Conservation (phyloP, 2,329 filamentous ascomycete genomes). For the Cladophialophora bantiana region DNA sequence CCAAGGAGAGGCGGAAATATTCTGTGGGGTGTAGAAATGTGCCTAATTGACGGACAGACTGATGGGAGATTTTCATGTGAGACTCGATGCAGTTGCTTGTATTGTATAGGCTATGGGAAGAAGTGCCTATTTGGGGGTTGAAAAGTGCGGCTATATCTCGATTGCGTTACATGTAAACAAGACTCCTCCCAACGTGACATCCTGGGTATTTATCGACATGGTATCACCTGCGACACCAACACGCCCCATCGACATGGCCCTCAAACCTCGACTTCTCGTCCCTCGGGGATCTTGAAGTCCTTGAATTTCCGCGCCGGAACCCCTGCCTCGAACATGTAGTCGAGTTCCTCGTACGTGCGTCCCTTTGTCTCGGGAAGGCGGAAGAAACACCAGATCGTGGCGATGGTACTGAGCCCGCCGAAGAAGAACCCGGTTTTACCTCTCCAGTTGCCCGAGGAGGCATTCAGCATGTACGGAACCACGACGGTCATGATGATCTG, state of each 20-base stretch:
- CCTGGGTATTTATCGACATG: not conserved
- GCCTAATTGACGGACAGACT: not conserved
- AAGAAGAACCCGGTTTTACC: conserved; percentile 62
- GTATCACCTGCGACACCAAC: not conserved
- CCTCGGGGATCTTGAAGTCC: conserved; percentile 24
- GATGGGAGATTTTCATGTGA: not conserved
- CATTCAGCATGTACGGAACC: conserved; percentile 44
- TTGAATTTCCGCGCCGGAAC: conserved; percentile 38
- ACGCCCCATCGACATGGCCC: not conserved
- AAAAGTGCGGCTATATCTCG: not conserved
- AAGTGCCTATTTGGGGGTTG: not conserved
- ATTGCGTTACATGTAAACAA: not conserved
- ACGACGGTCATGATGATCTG: conserved; percentile 57
- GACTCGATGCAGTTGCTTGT: not conserved
- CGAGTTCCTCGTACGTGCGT: conserved; percentile 44
- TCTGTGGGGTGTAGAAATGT: too few species aligned
- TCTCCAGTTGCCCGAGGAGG: conserved; percentile 44
- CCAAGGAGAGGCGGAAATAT: too few species aligned
- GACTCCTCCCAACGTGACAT: not conserved
- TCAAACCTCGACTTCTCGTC: conserved; percentile 18
- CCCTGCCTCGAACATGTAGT: conserved; percentile 41
- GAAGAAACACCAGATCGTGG: conserved; percentile 48
- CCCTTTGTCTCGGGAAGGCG: conserved; percentile 41
- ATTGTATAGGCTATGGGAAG: not conserved
- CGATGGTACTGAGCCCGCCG: conserved; percentile 63